Base-by-base conservation (phyloP, 1,284 basidiomycete genomes). In the Apiotrichum sp. region DNA sequence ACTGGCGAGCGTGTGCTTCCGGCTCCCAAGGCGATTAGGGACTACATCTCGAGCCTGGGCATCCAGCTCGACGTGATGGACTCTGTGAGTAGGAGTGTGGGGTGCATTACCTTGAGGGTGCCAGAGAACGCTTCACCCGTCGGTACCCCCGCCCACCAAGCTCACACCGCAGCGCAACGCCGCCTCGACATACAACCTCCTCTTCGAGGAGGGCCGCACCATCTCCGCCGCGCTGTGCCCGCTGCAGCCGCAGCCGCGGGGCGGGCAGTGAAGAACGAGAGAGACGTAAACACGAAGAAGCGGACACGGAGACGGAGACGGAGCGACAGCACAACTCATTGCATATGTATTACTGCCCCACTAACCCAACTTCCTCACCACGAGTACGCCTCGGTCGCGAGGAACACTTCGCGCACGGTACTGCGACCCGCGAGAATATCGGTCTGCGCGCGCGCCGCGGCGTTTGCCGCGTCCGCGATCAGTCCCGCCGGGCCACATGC, bases 61-160 rank as follows among this genome's bases (percentile, higher is more conserved):
- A 89, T 97, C 58, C 90, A 93, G 68, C 76, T 93, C 47, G 95
- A 98, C 64, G 81, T 91, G n/a, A 91, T 95, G 86, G 89, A 93
- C 70, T 92, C 92, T 47, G 93, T 93, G 68, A 58, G 86, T 80
- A 7, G 5, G 2, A 13, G 36, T 8, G 8, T 6, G 48, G 5
- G 1, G 33, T 47, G 46, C 14, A 22, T 14, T 3, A 47, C 7
- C 34, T 47, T 36, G 44, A 33, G 8, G 11, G 31, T 29, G 7
- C 6, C 16, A 8, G 2, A 22, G 22, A n/a, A 16, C n/a, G n/a
- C 7, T 22, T 48, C n/a, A 4, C n/a, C 29, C 5, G 6, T 40
- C 9, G 35, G 10, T 39, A 11, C 29, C 46, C 5, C 4, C 11
- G 5, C 5, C 35, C 4, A 33, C 41, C 45, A 52, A 42, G 52